Conservation (phyloP, 2,329 filamentous ascomycete genomes). For the Colletotrichum plurivorum region DNA sequence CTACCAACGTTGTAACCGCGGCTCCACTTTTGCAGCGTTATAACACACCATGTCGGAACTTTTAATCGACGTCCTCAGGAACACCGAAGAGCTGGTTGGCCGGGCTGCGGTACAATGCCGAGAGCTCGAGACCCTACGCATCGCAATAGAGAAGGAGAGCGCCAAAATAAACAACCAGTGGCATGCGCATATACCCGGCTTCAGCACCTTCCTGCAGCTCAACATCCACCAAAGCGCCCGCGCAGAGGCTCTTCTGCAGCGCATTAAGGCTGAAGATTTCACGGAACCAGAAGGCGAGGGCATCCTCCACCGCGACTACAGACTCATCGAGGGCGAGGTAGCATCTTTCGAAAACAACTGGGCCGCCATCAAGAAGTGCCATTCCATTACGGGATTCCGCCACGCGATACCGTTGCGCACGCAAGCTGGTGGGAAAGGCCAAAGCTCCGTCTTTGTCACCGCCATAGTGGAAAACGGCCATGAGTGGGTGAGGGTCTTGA, state of each 20-base stretch:
- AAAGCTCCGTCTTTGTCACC: constrained; percentile 25
- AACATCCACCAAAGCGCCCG: constrained; percentile 22
- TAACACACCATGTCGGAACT: not conserved
- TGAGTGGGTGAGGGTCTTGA: constrained; percentile 54
- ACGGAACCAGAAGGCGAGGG: constrained; percentile 15
- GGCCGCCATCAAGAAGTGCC: constrained; percentile 32
- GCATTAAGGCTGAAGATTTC: not conserved
- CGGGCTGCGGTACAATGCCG: constrained; percentile 18
- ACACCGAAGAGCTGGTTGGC: constrained; percentile 12
- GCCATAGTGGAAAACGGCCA: constrained; percentile 49
- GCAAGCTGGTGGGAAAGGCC: not conserved
- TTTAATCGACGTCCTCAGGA: not conserved
- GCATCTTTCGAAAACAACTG: constrained; percentile 33
- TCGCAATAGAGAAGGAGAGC: constrained; percentile 12
- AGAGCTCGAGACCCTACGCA: constrained; percentile 18
- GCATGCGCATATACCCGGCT: constrained; percentile 33
- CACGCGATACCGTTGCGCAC: constrained; percentile 27
- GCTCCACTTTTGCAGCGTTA: no score
- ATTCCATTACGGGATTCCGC: constrained; percentile 29
- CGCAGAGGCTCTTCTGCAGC: constrained; percentile 20
- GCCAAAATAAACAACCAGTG: constrained; percentile 29
- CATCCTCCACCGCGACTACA: constrained; percentile 16
- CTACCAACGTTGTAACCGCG: no score
- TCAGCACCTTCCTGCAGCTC: constrained; percentile 33
- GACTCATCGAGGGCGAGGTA: constrained; percentile 28